Evolutionary conservation across 164 flowering plant species (phyloP).

Genomic region (Vitis cinerea): DNA sequence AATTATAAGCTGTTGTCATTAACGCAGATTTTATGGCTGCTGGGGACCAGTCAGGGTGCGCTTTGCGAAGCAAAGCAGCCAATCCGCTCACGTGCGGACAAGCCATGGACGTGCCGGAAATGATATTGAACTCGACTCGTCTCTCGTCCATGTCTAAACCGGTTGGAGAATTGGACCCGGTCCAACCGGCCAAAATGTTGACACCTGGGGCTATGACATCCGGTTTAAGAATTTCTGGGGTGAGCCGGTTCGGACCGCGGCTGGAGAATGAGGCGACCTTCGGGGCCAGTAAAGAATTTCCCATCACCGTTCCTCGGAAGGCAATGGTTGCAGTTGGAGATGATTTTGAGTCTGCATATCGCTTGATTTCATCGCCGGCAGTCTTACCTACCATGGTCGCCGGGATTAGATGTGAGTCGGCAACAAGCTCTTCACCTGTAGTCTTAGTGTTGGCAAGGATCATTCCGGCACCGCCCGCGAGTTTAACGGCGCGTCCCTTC

Average conservation of each 20-base stretch:
- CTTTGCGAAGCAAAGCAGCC: slow-evolving; percentile 79
- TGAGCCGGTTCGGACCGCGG: slow-evolving; percentile 75
- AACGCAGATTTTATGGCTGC: slow-evolving; percentile 91
- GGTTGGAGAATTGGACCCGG: slow-evolving; percentile 64
- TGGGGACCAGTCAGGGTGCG: slow-evolving; percentile 71
- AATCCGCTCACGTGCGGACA: slow-evolving; percentile 95
- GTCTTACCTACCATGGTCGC: slow-evolving; percentile 72
- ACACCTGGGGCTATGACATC: slow-evolving; percentile 95
- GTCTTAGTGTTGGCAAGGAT: slow-evolving; percentile 67
- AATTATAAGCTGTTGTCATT: slow-evolving; percentile 71
- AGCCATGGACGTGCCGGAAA: slow-evolving; percentile 94
- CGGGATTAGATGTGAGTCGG: slow-evolving; percentile 77
- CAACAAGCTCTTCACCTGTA: slow-evolving; percentile 71
- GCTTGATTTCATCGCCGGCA: slow-evolving; percentile 52
- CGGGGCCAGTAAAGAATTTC: slow-evolving; percentile 66
- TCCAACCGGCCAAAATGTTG: slow-evolving; percentile 91
- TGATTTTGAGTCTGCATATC: slow-evolving; percentile 33
- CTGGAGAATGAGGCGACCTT: slow-evolving; percentile 84
- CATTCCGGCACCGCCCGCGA: slow-evolving; percentile 85
- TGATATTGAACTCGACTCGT: slow-evolving; percentile 77
- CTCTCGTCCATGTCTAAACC: slow-evolving; percentile 71
- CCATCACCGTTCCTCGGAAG: slow-evolving; percentile 71
- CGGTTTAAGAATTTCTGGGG: slow-evolving; percentile 87
- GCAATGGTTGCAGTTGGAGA: slow-evolving; percentile 61
- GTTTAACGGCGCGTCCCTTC: slow-evolving; percentile 74